Base-by-base conservation (phyloP, 2,329 filamentous ascomycete species). In the Fusarium chuoi region DNA sequence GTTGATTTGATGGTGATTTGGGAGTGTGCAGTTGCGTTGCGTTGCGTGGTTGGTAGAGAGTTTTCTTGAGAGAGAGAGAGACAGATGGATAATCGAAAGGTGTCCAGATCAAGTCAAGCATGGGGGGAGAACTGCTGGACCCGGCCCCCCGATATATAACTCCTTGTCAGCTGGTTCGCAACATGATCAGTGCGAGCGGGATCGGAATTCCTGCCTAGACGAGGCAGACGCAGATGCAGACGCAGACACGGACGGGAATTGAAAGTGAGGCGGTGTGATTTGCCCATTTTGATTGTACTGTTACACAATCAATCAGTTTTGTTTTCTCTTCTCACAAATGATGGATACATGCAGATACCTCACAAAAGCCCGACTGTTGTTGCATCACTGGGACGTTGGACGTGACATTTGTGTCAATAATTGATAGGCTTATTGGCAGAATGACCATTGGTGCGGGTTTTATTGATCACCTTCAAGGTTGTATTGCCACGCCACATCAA, bases 141-240 rank as follows among this genome's bases (percentile, higher is more conserved):
- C 52, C 62, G 35, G 28, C 28, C 56, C 65, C 60, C 51, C 22
- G 35, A 70, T 70, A 74, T 74, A 69, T 65, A 75, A 42, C 45
- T 41, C 33, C 30, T 22, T 38, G 59, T 72, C 68, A 75, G 68
- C 68, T 72, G 71, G 71, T 65, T 60, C 59, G 71, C 68, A 75
- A 63, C 55, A 52, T 72, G 59, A 69, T 65, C 62, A 67, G 55
- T 59, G 48, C 30, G 42, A 59, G 56, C 52, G 9, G n/a, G 18
- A 26, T 36, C 56, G 49, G 48, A 20, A 56, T 68, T 60, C 68
- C 67, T 74, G 71, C 71, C 71, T 68, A 46, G 51, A 45, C 59
- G 46, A 74, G 71, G 71, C 68, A 71, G 62, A 60, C 39, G 44
- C 28, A 33, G 46, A 22, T 12, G 44, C 46, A 30, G 46, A 51